A percentile compares a stretch with the other conserved stretches of the same genome.
These are phyloP conservation scores for Austroboletus novae-zelandiae DNA, from an alignment of 1,284 basidiomycete genomes.

Conservation along the genomic window DNA sequence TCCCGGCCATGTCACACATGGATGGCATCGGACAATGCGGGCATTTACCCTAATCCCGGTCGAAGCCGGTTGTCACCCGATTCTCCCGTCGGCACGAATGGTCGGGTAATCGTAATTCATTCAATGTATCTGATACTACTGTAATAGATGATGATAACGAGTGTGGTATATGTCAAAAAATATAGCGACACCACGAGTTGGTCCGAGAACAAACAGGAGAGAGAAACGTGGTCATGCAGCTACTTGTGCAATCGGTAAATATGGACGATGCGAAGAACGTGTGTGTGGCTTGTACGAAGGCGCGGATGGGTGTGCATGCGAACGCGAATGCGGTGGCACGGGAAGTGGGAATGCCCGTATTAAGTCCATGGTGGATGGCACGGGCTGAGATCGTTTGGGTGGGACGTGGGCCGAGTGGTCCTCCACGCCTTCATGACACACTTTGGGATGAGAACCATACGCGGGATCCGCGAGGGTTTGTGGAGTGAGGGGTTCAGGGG, in stretches of 20 bases:
- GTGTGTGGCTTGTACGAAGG: constrained; percentile 28
- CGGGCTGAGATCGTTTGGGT: constrained; percentile 17
- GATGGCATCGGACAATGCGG: neutral
- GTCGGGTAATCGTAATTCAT: constrained; percentile 1
- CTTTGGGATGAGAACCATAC: constrained; percentile 17
- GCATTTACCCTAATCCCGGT: neutral
- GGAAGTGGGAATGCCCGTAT: constrained; percentile 33
- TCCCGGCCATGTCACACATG: neutral
- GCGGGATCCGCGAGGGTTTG: constrained; percentile 16
- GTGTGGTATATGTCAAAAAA: constrained; percentile 34
- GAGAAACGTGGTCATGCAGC: constrained; percentile 20
- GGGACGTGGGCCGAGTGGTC: constrained; percentile 7
- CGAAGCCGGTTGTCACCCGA: neutral
- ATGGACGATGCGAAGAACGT: constrained; percentile 27
- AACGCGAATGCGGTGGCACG: constrained; percentile 10
- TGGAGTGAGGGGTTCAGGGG: constrained; percentile 30
- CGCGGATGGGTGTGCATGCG: constrained; percentile 14
- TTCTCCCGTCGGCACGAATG: neutral
- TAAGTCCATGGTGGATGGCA: constrained; percentile 30
- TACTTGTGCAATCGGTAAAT: constrained; percentile 21
- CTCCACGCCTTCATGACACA: constrained; percentile 13
- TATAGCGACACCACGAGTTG: constrained; percentile 33
- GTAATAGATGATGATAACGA: constrained; percentile 8
- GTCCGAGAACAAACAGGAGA: neutral
- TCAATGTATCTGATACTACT: neutral